Base-by-base conservation (phyloP, 176 grass and related monocot genomes). In the Cenchrus purpureus region DNA sequence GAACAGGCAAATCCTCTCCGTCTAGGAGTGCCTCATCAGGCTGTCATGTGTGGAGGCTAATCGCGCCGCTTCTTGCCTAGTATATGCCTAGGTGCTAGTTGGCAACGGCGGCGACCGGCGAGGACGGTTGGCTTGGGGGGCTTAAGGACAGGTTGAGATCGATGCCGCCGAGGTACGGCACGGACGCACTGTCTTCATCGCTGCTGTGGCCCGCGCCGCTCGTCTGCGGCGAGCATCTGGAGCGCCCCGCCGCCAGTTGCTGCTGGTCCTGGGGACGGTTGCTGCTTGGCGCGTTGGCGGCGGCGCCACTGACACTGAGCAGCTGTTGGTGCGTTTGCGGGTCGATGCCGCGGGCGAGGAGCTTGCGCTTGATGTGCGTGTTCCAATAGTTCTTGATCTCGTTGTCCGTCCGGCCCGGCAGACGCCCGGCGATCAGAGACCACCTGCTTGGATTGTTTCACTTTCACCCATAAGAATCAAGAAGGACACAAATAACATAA, bases 371-470 rank as follows among this genome's bases (percentile, higher is more conserved):
- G 73, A 97, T 94, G 78, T 97, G 86, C 14, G 95, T 97, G 86
- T 94, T 97, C 95, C 95, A 97, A 63, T 97, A 91, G 62, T 94
- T 97, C 90, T 97, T 97, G 87, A 97, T 97, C 86, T 97, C 95
- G 68, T 97, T 97, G 82, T 97, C 95, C 9, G 94, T 97, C 52
- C 94, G 64, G 20, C 94, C 94, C 8, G 94, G 94, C 71, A 97
- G 59, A 29, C 59, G 76, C 52, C 80, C 92, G 31, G 95, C 92
- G 82, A 97, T 97, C 73, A 97, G 61, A 42, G 95, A 97, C 95
- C 95, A 97, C 54, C 95, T 97, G 65, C 14, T 50, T 25, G 9
- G 28, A 28, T 20, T 17, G 16, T 73, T 67, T 29, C 42, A 19
- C n/a, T 25, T 25, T 25, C 25, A 25, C 7, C 8, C 45, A 6